Evolutionary conservation across 2,329 filamentous ascomycete species (phyloP).

Genomic region (Zymoseptoria crescenta): DNA sequence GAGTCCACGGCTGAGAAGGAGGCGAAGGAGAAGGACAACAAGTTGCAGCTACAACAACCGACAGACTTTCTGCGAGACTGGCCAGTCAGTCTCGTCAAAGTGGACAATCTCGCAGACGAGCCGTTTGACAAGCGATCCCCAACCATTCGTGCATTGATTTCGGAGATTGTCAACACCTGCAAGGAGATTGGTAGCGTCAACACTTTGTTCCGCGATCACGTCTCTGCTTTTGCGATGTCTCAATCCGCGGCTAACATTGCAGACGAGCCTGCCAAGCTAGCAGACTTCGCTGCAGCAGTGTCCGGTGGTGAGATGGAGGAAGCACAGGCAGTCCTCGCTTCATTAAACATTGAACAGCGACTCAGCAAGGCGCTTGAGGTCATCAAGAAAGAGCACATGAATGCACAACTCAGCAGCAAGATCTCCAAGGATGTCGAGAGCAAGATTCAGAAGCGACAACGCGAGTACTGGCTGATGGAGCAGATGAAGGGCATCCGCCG

Average conservation of each 20-base stretch:
- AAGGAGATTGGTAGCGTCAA: slow-evolving; percentile 94
- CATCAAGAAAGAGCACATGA: slow-evolving; percentile 97
- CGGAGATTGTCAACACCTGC: slow-evolving; percentile 98
- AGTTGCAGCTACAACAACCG: slow-evolving; percentile 55
- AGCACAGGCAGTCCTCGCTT: slow-evolving; percentile 82
- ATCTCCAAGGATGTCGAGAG: slow-evolving; percentile 96
- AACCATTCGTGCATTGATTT: slow-evolving; percentile 83
- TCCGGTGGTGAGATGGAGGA: slow-evolving; percentile 89
- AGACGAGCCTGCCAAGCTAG: slow-evolving; percentile 87
- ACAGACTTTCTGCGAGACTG: slow-evolving; percentile 88
- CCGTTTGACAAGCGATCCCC: slow-evolving; percentile 84
- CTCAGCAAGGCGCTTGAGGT: slow-evolving; percentile 86
- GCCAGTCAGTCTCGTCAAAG: slow-evolving; percentile 87
- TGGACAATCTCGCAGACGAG: slow-evolving; percentile 85
- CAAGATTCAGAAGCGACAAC: slow-evolving; percentile 93
- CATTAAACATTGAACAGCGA: slow-evolving; percentile 83
- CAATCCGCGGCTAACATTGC: slow-evolving; percentile 92
- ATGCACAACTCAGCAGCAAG: slow-evolving; percentile 91
- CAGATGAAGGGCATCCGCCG: slow-evolving; percentile 98
- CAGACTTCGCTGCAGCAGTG: slow-evolving; percentile 93
- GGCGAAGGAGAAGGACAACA: slow-evolving; percentile 23
- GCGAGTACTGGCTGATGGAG: slow-evolving; percentile 98
- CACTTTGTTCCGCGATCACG: slow-evolving; percentile 91
- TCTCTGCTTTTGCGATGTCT: slow-evolving; percentile 93
- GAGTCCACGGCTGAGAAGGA: slow-evolving; percentile 59